Evolutionary conservation across 441 rosid genomes (phyloP).

Genomic region (Gossypium davidsonii): DNA sequence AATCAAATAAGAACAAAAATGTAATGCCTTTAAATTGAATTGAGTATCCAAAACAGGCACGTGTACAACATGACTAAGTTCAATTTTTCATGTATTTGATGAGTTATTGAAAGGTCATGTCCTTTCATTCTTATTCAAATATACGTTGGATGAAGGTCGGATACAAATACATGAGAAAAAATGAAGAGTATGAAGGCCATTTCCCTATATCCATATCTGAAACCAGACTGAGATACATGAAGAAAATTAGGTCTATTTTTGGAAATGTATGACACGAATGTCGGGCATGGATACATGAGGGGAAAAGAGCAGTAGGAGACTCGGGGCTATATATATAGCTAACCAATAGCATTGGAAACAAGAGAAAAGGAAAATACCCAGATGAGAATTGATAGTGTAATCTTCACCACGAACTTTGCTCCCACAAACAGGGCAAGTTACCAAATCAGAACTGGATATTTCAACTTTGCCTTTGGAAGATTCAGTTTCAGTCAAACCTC

Average conservation of each 20-base stretch:
- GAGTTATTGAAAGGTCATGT: not conserved
- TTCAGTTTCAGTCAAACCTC: slow-evolving; percentile 10
- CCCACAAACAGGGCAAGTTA: slow-evolving; percentile 48
- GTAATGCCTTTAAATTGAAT: not conserved
- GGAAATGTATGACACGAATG: not conserved
- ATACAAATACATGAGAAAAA: too few species aligned
- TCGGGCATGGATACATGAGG: too few species aligned
- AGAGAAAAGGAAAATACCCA: slow-evolving; percentile 32
- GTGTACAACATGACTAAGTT: not conserved
- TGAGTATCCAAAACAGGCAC: not conserved
- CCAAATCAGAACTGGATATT: slow-evolving; percentile 20
- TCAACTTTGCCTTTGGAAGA: slow-evolving; percentile 15
- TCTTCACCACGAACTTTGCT: slow-evolving; percentile 36
- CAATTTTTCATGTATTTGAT: not conserved
- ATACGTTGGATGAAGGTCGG: not conserved
- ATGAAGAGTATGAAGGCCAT: not conserved
- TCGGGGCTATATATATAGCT: not conserved
- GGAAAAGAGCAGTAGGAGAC: not conserved
- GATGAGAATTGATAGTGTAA: slow-evolving; percentile 47
- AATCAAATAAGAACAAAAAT: not conserved
- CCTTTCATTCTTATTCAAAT: not conserved
- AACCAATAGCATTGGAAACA: not conserved
- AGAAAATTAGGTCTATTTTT: not conserved
- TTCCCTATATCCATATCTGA: not conserved
- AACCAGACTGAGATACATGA: not conserved